Evolutionary conservation across 2,329 filamentous ascomycete genomes (phyloP).

Genomic region (Aspergillus luchuensis): DNA sequence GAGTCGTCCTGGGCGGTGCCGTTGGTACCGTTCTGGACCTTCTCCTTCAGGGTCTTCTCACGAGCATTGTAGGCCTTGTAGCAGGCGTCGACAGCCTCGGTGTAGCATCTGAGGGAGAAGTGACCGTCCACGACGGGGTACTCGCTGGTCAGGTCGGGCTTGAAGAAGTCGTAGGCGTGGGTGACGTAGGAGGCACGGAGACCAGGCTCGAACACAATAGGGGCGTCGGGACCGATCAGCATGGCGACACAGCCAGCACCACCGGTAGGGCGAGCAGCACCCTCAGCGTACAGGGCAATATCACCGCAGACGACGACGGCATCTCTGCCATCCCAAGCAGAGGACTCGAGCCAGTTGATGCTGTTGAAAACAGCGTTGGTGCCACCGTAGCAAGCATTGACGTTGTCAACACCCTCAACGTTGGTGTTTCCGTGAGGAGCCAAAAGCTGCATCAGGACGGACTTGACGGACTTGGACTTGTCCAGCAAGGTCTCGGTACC

Average conservation of each 20-base stretch:
- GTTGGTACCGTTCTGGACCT: conserved; percentile 52
- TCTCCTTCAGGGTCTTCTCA: conserved; percentile 61
- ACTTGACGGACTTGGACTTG: conserved; percentile 91
- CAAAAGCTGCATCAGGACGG: conserved; percentile 84
- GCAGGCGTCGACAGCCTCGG: conserved; percentile 74
- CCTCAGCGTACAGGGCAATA: conserved; percentile 84
- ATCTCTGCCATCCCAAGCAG: conserved; percentile 81
- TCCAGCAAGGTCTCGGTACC: conserved; percentile 83
- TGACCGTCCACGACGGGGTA: conserved; percentile 85
- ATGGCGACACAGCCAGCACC: conserved; percentile 78
- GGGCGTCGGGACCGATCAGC: conserved; percentile 76
- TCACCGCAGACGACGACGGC: conserved; percentile 79
- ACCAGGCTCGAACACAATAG: conserved; percentile 74
- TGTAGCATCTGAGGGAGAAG: conserved; percentile 81
- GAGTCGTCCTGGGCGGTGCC: conserved; percentile 43
- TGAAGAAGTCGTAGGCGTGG: conserved; percentile 88
- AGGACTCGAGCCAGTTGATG: conserved; percentile 84
- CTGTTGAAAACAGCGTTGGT: conserved; percentile 84
- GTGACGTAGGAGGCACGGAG: conserved; percentile 78
- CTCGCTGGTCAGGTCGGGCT: conserved; percentile 83
- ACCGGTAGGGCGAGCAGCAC: conserved; percentile 76
- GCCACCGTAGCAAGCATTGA: conserved; percentile 85
- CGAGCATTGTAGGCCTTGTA: conserved; percentile 80
- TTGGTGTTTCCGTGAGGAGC: conserved; percentile 72
- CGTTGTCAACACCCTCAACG: conserved; percentile 78